Evolutionary conservation across 179 eudicot genomes (phyloP).

Genomic region (Camellia oleifera): DNA sequence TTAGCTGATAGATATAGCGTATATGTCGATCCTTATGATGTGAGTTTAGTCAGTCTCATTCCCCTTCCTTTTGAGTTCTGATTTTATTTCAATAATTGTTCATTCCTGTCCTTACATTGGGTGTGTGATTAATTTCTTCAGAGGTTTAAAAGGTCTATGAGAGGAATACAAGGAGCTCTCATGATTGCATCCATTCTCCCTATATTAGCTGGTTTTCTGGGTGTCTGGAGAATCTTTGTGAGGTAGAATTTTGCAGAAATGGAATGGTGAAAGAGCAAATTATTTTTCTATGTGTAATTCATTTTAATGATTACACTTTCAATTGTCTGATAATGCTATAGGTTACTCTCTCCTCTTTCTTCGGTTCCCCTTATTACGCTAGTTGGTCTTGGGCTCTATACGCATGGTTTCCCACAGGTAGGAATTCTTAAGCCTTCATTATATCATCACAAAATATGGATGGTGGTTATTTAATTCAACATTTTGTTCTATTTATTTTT

Average conservation of each 20-base stretch:
- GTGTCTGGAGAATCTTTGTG: slow-evolving; percentile 75
- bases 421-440: slow-evolving; percentile 12
- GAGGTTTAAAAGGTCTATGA: slow-evolving; percentile 76
- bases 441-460: background rate
- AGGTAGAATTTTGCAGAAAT: slow-evolving; percentile 37
- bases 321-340: slow-evolving; percentile 22
- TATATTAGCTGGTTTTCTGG: slow-evolving; percentile 59
- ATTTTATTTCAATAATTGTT: background rate
- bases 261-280: background rate
- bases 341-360: slow-evolving; percentile 75
- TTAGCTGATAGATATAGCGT: slow-evolving; percentile 37
- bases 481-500: background rate
- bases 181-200: slow-evolving; percentile 77
- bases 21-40: slow-evolving; percentile 55
- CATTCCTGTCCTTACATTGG: background rate
- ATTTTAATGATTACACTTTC: background rate
- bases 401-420: slow-evolving; percentile 78
- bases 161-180: slow-evolving; percentile 80
- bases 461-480: background rate
- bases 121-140: slow-evolving; percentile 18
- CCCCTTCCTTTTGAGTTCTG: background rate
- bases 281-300: background rate
- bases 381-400: slow-evolving; percentile 80
- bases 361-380: slow-evolving; percentile 69
- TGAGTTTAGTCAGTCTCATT: slow-evolving; percentile 21